Evolutionary conservation across 1,284 basidiomycete genomes (phyloP), one percentile per base, ranked within the genome.

Genomic region (Rhodotorula sp.): DNA sequence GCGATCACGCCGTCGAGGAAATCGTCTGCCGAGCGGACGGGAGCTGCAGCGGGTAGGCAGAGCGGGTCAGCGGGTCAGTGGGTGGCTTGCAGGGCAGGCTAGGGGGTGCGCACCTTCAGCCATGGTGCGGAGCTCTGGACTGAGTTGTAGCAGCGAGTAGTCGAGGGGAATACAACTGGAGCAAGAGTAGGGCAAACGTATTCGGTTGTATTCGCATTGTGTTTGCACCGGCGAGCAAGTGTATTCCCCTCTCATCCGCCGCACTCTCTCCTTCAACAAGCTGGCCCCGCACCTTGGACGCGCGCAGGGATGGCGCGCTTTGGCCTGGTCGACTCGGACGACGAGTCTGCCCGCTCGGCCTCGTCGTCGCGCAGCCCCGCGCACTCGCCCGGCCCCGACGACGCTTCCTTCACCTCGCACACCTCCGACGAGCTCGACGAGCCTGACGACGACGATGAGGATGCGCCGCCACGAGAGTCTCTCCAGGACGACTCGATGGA

Each of bases 361-460:
- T 4, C 55, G 8, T 23, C 52, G 25, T 54, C 52, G 5, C 53
- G 23, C 52, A n/a, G 42, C 14, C 27, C 19, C 9, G 27, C 62
- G 3, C 21, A 25, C 10, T 44, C 56, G 16, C 42, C 44, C 23
- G 14, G 27, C 16, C 54, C 17, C 42, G 3, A 21, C 4, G 10
- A 45, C 25, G 34, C 61, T 17, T n/a, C 52, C 64, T 45, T 41
- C n/a, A 21, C 48, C 19, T 62, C 62, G 17, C 58, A 27, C 42
- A 42, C 53, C 42, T 34, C 49, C 65, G 67, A 64, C 21, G 71
- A 71, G 34, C 66, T 77, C 25, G 75, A 77, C 66, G 70, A 66
- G 25, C 73, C 73, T 14, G 69, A 76, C 25, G 84, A 64, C n/a
- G 71, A 74, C 27, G 65, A 66, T 19, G 34, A 34, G 34, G 67